A percentile compares a stretch with the other conserved stretches of the same genome.
Conservation (phyloP, 2,329 filamentous ascomycete genomes). For the Metarhizium robertsii region DNA sequence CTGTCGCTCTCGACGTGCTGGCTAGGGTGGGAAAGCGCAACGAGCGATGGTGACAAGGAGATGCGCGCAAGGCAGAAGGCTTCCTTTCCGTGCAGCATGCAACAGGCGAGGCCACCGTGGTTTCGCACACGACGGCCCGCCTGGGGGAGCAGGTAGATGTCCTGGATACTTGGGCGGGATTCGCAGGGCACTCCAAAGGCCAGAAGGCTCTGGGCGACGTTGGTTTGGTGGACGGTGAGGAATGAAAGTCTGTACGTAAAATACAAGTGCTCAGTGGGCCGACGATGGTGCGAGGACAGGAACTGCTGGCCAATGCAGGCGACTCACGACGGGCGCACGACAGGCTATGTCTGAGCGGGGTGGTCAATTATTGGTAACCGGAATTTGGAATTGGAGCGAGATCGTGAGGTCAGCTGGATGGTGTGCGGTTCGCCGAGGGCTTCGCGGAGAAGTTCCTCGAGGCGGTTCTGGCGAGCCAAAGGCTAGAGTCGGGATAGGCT, state of each 20-base stretch:
- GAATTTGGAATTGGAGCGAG: background rate
- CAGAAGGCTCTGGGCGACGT: background rate
- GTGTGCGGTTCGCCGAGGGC: background rate
- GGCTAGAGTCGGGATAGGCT: background rate
- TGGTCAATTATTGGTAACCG: conserved; percentile 1
- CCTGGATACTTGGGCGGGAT: conserved; percentile 6
- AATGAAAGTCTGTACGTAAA: conserved; percentile 24
- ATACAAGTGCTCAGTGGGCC: conserved; percentile 23
- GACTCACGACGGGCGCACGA: conserved; percentile 5
- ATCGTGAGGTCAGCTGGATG: conserved; percentile 5
- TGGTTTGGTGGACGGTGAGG: background rate
- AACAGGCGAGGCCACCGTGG: conserved; percentile 18
- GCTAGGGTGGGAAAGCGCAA: background rate
- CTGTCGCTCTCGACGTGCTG: background rate
- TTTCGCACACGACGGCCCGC: conserved; percentile 12
- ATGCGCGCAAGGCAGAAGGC: background rate
- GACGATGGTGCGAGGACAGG: conserved; percentile 11
- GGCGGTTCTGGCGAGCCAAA: background rate
- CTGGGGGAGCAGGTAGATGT: conserved; percentile 7
- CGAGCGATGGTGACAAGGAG: background rate
- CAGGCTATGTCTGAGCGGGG: conserved; percentile 5
- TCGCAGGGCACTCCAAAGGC: background rate
- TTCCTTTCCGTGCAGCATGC: conserved; percentile 11
- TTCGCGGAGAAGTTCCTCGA: background rate
- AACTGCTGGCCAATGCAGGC: conserved; percentile 19